phyloP scores from a whole-genome alignment of 495 filamentous ascomycete genomes.

The Penicillium salamii region DNA sequence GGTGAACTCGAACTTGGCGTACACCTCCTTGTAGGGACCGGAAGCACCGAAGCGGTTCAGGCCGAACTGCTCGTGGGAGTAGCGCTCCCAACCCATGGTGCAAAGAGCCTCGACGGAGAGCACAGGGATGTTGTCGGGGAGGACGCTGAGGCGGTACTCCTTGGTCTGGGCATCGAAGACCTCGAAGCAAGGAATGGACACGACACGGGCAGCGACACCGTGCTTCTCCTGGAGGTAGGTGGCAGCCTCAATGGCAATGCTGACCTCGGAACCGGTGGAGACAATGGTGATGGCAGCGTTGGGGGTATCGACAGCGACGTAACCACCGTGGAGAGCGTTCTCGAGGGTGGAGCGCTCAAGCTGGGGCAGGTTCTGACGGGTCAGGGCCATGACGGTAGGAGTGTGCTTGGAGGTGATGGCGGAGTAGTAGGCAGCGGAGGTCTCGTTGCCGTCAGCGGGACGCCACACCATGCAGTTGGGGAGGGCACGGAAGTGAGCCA shows the following conservation, averaged over 20 bases:
- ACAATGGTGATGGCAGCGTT: slow-evolving; percentile 85
- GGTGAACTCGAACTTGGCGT: slow-evolving; percentile 99
- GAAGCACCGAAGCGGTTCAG: slow-evolving; percentile 97
- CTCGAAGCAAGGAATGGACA: slow-evolving; percentile 95
- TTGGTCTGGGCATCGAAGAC: slow-evolving; percentile 93
- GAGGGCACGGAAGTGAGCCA: slow-evolving; percentile 97
- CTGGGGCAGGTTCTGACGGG: slow-evolving; percentile 97
- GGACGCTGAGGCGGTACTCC: slow-evolving; percentile 85
- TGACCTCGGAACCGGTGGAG: slow-evolving; percentile 94
- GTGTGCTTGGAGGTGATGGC: slow-evolving; percentile 88
- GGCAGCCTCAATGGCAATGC: slow-evolving; percentile 87
- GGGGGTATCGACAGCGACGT: slow-evolving; percentile 81
- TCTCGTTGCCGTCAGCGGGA: slow-evolving; percentile 98
- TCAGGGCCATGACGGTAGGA: slow-evolving; percentile 88
- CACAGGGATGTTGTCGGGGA: slow-evolving; percentile 92
- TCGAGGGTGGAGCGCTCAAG: slow-evolving; percentile 90
- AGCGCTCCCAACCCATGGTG: slow-evolving; percentile 95
- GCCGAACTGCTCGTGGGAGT: slow-evolving; percentile 98
- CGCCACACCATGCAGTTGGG: slow-evolving; percentile 99
- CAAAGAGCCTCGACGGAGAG: slow-evolving; percentile 92
- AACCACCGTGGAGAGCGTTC: slow-evolving; percentile 88
- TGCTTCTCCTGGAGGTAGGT: slow-evolving; percentile 88
- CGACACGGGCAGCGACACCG: slow-evolving; percentile 83
- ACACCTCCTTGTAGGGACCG: slow-evolving; percentile 96
- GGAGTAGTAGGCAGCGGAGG: slow-evolving; percentile 94